Conservation (phyloP, 78 protist species). For the Diacronema lutheri region DNA sequence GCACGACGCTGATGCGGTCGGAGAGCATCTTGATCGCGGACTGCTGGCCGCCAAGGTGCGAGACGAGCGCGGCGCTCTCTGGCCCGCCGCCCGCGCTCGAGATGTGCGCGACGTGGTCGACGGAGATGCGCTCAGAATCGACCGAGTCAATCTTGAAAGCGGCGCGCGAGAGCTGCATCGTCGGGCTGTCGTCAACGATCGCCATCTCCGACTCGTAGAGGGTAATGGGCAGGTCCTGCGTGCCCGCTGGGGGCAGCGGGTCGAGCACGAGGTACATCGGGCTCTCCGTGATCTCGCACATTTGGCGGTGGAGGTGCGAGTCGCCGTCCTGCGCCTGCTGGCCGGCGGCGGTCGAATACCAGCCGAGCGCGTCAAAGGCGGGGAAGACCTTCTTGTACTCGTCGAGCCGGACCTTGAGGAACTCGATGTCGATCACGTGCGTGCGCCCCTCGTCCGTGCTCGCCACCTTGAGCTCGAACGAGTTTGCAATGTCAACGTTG, state of each 20-base stretch:
- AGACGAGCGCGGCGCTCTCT: no score
- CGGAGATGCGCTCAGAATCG: constrained; percentile 65
- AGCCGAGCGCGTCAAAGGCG: constrained; percentile 69
- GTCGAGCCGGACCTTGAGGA: constrained; percentile 55
- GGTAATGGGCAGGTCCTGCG: constrained; percentile 59
- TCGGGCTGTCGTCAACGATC: constrained; percentile 55
- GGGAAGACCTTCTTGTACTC: constrained; percentile 71
- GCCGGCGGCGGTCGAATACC: constrained; percentile 68
- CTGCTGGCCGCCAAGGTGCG: constrained; percentile 53
- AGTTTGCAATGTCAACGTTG: constrained; percentile 68
- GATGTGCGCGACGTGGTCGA: constrained; percentile 74
- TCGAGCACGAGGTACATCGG: constrained; percentile 67
- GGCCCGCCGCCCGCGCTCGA: no score
- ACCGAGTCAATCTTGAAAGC: background rate
- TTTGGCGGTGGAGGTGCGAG: constrained; percentile 50
- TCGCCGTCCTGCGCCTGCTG: constrained; percentile 45
- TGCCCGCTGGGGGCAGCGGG: constrained; percentile 18
- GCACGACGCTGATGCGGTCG: constrained; percentile 47
- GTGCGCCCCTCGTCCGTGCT: background rate
- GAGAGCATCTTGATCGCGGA: constrained; percentile 66
- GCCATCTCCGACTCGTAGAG: constrained; percentile 67
- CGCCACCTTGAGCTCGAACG: constrained; percentile 64
- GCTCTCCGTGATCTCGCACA: constrained; percentile 57
- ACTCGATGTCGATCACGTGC: constrained; percentile 50
- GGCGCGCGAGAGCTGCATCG: constrained; percentile 42